Evolutionary conservation across 805 yeast species (phyloP).

Genomic region (Yamadazyma ubonensis): DNA sequence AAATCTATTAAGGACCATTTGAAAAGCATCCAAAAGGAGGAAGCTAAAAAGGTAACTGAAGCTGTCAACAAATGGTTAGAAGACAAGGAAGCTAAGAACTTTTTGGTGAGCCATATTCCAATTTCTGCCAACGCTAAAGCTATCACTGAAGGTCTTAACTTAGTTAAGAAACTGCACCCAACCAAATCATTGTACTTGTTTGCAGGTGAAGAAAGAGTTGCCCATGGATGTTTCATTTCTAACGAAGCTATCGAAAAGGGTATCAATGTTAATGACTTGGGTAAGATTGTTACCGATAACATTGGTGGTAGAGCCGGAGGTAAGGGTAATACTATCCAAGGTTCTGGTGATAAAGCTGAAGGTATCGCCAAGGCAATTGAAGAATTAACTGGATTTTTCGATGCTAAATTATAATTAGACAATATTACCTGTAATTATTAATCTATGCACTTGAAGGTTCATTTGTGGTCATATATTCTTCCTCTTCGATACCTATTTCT

Average conservation of each 20-base stretch:
- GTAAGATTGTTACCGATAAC: slow-evolving; percentile 61
- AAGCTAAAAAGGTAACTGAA: slow-evolving; percentile 76
- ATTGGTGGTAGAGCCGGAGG: slow-evolving; percentile 99
- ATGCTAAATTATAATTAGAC: slow-evolving; percentile 49
- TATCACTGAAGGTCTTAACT: slow-evolving; percentile 86
- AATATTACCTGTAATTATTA: background rate
- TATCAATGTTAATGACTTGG: slow-evolving; percentile 73
- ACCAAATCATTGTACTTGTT: slow-evolving; percentile 76
- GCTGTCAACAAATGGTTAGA: slow-evolving; percentile 68
- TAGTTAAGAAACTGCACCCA: slow-evolving; percentile 72
- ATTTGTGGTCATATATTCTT: slow-evolving; percentile 42
- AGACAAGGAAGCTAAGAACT: slow-evolving; percentile 48
- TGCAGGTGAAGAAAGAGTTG: slow-evolving; percentile 79
- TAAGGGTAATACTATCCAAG: slow-evolving; percentile 93
- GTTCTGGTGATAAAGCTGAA: slow-evolving; percentile 83
- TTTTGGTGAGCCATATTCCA: slow-evolving; percentile 63
- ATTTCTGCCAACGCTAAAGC: slow-evolving; percentile 89
- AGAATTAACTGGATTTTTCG: slow-evolving; percentile 60
- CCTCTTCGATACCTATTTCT: slow-evolving; percentile 59
- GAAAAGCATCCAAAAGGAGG: slow-evolving; percentile 85
- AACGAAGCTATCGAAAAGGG: slow-evolving; percentile 68
- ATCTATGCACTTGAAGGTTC: slow-evolving; percentile 12
- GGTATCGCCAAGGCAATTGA: slow-evolving; percentile 73
- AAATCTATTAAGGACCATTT: slow-evolving; percentile 85
- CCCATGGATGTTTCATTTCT: slow-evolving; percentile 91